Percentiles rank a stretch among this genome's conserved stretches.
Evolutionary conservation across 2,329 filamentous ascomycete species (phyloP).

Genomic region (Aaosphaeria pasadenensis): DNA sequence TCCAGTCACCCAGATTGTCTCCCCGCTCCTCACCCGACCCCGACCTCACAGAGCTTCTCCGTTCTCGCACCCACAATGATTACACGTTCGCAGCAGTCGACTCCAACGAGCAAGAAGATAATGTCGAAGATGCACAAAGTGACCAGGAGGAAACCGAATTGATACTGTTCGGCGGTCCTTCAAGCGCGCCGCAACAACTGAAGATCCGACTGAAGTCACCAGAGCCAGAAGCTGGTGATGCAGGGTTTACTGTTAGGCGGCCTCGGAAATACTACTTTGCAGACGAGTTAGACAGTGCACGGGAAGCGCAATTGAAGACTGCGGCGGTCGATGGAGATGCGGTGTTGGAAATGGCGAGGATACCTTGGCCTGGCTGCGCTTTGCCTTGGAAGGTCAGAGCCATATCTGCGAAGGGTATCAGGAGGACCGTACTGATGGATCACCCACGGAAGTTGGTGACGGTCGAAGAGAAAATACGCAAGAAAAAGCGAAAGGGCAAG

Average conservation of each 20-base stretch:
- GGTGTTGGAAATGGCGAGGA: slow-evolving; percentile 23
- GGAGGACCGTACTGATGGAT: slow-evolving; percentile 26
- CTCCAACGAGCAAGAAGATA: neutral
- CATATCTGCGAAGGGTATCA: slow-evolving; percentile 26
- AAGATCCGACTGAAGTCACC: slow-evolving; percentile 34
- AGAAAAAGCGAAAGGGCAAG: slow-evolving; percentile 31
- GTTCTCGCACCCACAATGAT: slow-evolving; percentile 18
- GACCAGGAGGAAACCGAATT: slow-evolving; percentile 33
- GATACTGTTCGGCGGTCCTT: slow-evolving; percentile 29
- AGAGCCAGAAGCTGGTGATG: slow-evolving; percentile 17
- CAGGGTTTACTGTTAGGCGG: slow-evolving; percentile 26
- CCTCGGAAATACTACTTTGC: slow-evolving; percentile 35
- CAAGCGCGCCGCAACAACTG: slow-evolving; percentile 16
- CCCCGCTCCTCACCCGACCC: slow-evolving; percentile 34
- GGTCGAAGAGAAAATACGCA: slow-evolving; percentile 19
- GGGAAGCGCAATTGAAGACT: slow-evolving; percentile 17
- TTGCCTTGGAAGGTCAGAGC: slow-evolving; percentile 35
- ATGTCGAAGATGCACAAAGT: slow-evolving; percentile 4
- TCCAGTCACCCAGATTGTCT: slow-evolving; percentile 30
- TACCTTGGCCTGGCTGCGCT: slow-evolving; percentile 33
- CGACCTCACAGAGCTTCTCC: slow-evolving; percentile 26
- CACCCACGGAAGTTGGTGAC: slow-evolving; percentile 18
- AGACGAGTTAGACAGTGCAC: slow-evolving; percentile 20
- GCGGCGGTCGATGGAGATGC: slow-evolving; percentile 26
- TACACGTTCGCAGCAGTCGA: slow-evolving; percentile 20